Conservation (phyloP, 1,284 basidiomycete genomes). For the Ganoderma lucidum region DNA sequence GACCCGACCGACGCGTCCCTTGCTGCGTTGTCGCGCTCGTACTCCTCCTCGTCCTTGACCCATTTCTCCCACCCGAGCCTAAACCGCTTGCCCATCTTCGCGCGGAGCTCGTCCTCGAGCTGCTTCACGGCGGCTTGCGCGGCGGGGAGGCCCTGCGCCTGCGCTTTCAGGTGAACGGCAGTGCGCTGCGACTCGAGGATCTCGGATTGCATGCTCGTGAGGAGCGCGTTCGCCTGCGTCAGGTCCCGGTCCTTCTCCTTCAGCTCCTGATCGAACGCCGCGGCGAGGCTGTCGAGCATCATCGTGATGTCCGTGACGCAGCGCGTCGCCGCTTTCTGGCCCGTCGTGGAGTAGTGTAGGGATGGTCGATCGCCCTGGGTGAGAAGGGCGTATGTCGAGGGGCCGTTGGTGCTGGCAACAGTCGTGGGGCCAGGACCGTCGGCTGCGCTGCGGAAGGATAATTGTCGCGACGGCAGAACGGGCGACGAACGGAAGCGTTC, state of each 20-base stretch:
- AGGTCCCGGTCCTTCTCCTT: conserved; percentile 93
- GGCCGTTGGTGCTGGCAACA: conserved; percentile 43
- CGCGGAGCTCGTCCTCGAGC: conserved; percentile 72
- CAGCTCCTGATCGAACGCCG: conserved; percentile 95
- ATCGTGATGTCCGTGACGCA: conserved; percentile 86
- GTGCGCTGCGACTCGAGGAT: conserved; percentile 88
- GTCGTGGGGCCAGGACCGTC: conserved; percentile 56
- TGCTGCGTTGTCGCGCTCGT: conserved; percentile 65
- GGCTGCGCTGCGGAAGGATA: conserved; percentile 66
- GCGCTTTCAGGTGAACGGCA: conserved; percentile 73
- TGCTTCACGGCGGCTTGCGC: conserved; percentile 66
- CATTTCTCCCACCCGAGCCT: conserved; percentile 92
- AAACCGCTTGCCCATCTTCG: conserved; percentile 84
- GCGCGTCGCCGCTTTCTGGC: conserved; percentile 87
- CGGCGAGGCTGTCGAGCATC: conserved; percentile 90
- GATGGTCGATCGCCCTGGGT: conserved; percentile 60
- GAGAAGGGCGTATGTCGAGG: conserved; percentile 26
- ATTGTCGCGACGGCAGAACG: conserved; percentile 69
- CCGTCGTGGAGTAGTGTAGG: conserved; percentile 89
- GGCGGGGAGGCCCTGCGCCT: conserved; percentile 75
- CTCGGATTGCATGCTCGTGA: conserved; percentile 91
- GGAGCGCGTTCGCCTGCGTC: conserved; percentile 88
- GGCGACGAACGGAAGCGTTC: conserved; percentile 96
- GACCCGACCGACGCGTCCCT: conserved; percentile 64
- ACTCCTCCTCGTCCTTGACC: conserved; percentile 84